phyloP scores from a whole-genome alignment of 192 early-diverging fungal species.

The Entomortierella parvispora region DNA sequence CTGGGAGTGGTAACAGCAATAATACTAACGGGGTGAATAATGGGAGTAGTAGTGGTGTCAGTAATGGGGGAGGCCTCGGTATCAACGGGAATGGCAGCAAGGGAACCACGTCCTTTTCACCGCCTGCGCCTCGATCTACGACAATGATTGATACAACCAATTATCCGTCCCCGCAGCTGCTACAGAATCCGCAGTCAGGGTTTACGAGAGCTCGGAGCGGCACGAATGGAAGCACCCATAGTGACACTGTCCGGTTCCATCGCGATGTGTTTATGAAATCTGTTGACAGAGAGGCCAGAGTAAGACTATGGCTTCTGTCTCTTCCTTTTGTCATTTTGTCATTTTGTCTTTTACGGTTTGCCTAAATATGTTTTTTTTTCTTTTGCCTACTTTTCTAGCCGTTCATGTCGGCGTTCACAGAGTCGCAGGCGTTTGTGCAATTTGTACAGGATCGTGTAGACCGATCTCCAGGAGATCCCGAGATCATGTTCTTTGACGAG shows the following conservation, averaged over 20 bases:
- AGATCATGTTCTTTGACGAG: slow-evolving; percentile 86
- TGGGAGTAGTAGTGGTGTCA: too few species aligned
- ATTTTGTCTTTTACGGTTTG: not conserved
- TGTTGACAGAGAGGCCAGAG: slow-evolving; percentile 56
- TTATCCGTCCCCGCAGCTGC: not conserved
- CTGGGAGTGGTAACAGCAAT: not conserved
- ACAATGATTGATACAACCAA: not conserved
- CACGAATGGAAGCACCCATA: slow-evolving; percentile 23
- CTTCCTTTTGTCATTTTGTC: not conserved
- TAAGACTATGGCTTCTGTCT: slow-evolving; percentile 16
- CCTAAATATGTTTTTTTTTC: not conserved
- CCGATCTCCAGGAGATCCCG: slow-evolving; percentile 69
- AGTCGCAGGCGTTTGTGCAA: slow-evolving; percentile 83
- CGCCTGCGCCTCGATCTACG: not conserved
- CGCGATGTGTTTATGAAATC: slow-evolving; percentile 68
- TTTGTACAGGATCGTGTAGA: slow-evolving; percentile 79
- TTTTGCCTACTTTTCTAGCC: slow-evolving; percentile 37
- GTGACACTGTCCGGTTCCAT: slow-evolving; percentile 59
- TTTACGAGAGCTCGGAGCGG: slow-evolving; percentile 31
- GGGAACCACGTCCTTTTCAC: slow-evolving; percentile 1
- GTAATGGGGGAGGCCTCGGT: not conserved
- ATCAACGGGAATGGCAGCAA: not conserved
- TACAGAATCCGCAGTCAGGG: not conserved
- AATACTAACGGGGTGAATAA: too few species aligned
- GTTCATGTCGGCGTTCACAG: slow-evolving; percentile 70